A percentile compares a stretch with the other conserved stretches of the same genome.
These are phyloP conservation scores for Meyerozyma carpophila DNA, from an alignment of 1,139 yeast species.

Conservation along the genomic window DNA sequence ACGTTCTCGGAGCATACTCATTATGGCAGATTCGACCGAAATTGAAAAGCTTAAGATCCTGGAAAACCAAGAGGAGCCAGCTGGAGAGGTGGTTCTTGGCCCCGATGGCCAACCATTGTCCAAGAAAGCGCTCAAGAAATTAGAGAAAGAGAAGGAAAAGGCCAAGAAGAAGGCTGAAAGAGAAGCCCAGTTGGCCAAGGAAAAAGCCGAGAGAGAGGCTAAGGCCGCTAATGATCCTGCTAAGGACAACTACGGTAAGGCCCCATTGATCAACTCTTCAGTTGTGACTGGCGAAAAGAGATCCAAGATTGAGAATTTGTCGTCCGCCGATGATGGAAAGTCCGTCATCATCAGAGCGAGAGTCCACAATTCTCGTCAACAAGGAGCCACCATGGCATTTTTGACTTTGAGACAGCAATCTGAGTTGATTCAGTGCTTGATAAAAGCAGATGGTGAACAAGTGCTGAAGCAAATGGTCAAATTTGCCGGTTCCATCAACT, in stretches of 20 bases:
- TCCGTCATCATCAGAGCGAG: conserved; percentile 88
- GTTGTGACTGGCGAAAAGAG: conserved; percentile 58
- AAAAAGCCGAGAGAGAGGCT: conserved; percentile 78
- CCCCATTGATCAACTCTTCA: conserved; percentile 81
- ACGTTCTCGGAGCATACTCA: neutral
- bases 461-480: conserved; percentile 94
- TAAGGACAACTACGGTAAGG: conserved; percentile 80
- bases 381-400: conserved; percentile 92
- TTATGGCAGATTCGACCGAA: conserved; percentile 31
- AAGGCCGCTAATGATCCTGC: conserved; percentile 72
- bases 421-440: conserved; percentile 74
- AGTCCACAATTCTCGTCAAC: conserved; percentile 87
- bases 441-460: conserved; percentile 56
- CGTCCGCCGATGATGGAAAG: conserved; percentile 67
- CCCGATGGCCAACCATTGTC: conserved; percentile 94
- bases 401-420: conserved; percentile 88
- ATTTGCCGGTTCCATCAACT: conserved; percentile 82
- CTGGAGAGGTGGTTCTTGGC: conserved; percentile 43
- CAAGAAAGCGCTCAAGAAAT: conserved; percentile 90
- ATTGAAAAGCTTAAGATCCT: conserved; percentile 28
- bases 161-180: conserved; percentile 90
- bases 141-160: conserved; percentile 90
- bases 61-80: conserved; percentile 16
- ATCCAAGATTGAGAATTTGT: conserved; percentile 49
- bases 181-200: conserved; percentile 83